Conservation (phyloP, 139 green algal genomes). For the Chlorella sp. region DNA sequence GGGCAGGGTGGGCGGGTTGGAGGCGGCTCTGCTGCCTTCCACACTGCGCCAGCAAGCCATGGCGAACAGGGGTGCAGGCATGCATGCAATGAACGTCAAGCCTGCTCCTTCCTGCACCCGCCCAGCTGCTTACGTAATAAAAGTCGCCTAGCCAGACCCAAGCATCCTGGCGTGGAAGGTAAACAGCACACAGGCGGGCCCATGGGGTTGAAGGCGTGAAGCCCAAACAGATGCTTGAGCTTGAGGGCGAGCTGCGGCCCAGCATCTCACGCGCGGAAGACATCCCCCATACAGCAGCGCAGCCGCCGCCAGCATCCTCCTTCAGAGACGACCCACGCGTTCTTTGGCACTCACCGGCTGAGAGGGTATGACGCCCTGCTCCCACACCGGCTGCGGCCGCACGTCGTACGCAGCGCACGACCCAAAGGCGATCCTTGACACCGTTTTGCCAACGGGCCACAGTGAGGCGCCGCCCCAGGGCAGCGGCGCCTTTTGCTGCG, state of each 20-base stretch:
- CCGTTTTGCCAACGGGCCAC: constrained; percentile 6
- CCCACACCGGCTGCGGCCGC: constrained; percentile 58
- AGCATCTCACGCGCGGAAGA: too few species aligned
- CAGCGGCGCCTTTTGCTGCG: neutral
- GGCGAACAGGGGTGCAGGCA: neutral
- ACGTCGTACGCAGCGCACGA: constrained; percentile 62
- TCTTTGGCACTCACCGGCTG: too few species aligned
- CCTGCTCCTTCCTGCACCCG: neutral
- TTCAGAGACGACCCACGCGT: too few species aligned
- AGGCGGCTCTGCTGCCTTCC: neutral
- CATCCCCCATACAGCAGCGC: too few species aligned
- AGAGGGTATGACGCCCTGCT: constrained; percentile 55
- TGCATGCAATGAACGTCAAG: neutral
- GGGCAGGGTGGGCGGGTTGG: neutral
- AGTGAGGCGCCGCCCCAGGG: neutral
- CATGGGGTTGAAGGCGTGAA: too few species aligned
- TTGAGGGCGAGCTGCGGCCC: too few species aligned
- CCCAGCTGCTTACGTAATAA: constrained; percentile 58
- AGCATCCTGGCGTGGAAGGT: too few species aligned
- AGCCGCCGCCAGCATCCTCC: too few species aligned
- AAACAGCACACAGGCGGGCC: too few species aligned
- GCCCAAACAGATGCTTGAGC: too few species aligned
- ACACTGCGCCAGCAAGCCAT: neutral
- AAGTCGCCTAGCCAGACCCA: constrained; percentile 81
- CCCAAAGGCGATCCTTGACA: constrained; percentile 59